Base-by-base conservation (phyloP, 768 basidiomycete species). In the Suillus brevipes region DNA sequence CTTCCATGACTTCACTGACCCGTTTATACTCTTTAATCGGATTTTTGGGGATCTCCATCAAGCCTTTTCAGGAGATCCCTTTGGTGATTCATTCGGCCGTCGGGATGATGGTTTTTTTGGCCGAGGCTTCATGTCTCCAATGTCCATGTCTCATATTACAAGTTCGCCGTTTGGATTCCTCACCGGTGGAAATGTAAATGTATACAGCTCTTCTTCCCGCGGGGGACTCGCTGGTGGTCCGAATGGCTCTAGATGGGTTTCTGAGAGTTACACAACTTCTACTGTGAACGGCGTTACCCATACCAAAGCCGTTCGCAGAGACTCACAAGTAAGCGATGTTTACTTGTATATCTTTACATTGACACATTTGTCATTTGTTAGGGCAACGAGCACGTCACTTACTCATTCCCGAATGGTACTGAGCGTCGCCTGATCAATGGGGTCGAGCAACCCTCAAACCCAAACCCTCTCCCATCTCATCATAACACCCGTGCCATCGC, bases 341-440 rank as follows among this genome's bases (percentile, higher is more conserved):
- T 61, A 38, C 47, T 8, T 43, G 34, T 18, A 10, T n/a, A 38
- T 63, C 7, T 12, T 16, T n/a, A 52, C 62, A 6, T 61, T 59
- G 62, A 50, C 40, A 40, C 61, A 61, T 69, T 58, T 59, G 63
- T 71, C 50, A 53, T 64, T 47, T 23, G 57, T 53, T 66, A 93
- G 91, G 91, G 91, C 3, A 91, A 91, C 68, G 89, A 91, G 69
- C 89, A 92, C 73, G 78, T 89, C 56, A 87, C 83, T 14, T 85
- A 86, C 60, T 86, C 81, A 9, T 84, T 83, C 63, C 84, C 87
- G 6, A 89, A 92, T 62, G 91, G 91, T 10, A 84, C 84, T 50
- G 82, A 90, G 71, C 78, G 86, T 3, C 81, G 82, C 70, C 88
- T 85, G 18, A 79, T 94, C 69, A 92, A 94, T 64, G 91, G 91